phyloP scores from a whole-genome alignment of 768 basidiomycete species.

The Suillus fuscotomentosus region DNA sequence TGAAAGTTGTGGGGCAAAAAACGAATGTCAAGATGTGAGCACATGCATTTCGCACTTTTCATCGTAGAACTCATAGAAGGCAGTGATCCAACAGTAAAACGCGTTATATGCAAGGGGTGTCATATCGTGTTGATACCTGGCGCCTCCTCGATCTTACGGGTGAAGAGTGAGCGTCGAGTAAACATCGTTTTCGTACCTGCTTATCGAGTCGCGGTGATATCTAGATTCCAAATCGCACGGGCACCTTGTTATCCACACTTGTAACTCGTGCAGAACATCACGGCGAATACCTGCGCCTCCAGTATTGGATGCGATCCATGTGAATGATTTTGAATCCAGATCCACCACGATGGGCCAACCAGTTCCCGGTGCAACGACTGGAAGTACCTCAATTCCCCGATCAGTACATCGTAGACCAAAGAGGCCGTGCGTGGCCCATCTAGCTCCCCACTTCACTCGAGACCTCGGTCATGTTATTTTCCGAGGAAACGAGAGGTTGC shows the following conservation, averaged over 20 bases:
- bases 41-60: background rate
- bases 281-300: conserved; percentile 71
- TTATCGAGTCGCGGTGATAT: conserved; percentile 23
- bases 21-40: conserved; percentile 75
- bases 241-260: conserved; percentile 57
- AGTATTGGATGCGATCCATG: conserved; percentile 11
- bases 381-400: background rate
- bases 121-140: conserved; percentile 66
- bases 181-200: background rate
- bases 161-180: conserved; percentile 51
- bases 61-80: background rate
- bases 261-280: conserved; percentile 53
- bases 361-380: background rate
- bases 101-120: conserved; percentile 74
- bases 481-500: conserved; percentile 54
- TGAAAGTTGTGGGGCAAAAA: conserved; percentile 73
- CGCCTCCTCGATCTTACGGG: conserved; percentile 57
- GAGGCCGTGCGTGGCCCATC: conserved; percentile 32
- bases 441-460: conserved; percentile 60
- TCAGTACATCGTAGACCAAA: conserved; percentile 9
- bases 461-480: conserved; percentile 67
- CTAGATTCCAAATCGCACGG: conserved; percentile 48
- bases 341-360: background rate
- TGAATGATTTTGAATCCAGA: background rate
- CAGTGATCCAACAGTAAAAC: conserved; percentile 84